Evolutionary conservation across 2,329 filamentous ascomycete genomes (phyloP).

Genomic region (Penicillium verrucosum): DNA sequence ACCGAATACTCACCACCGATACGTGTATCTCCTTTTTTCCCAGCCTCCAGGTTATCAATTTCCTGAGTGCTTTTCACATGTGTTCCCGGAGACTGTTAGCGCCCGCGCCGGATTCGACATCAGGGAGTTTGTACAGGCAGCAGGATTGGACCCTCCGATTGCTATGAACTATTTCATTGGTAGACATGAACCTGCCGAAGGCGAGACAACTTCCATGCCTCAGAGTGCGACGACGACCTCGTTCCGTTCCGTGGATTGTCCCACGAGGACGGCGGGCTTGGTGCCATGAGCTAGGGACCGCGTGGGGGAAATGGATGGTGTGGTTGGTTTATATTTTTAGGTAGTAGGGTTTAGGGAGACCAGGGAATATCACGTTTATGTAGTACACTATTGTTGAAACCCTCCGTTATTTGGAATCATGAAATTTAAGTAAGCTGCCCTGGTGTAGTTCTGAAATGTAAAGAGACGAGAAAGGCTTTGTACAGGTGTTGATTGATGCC

Average conservation of each 20-base stretch:
- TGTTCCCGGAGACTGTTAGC: slow-evolving; percentile 27
- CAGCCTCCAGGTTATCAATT: slow-evolving; percentile 28
- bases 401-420: not conserved
- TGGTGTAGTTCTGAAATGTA: not conserved
- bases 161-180: slow-evolving; percentile 42
- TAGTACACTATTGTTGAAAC: too few species aligned
- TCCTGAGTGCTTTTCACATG: slow-evolving; percentile 30
- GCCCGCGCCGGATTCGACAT: slow-evolving; percentile 36
- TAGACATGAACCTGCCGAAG: slow-evolving; percentile 24
- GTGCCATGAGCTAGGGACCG: not conserved
- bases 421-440: not conserved
- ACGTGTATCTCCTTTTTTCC: slow-evolving; percentile 32
- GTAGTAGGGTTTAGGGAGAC: too few species aligned
- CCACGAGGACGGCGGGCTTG: not conserved
- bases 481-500: too few species aligned
- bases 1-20: slow-evolving; percentile 27
- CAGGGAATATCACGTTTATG: not conserved
- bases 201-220: slow-evolving; percentile 2
- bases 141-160: slow-evolving; percentile 29
- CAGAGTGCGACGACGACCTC: slow-evolving; percentile 20
- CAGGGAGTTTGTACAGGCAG: slow-evolving; percentile 32
- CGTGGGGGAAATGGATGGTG: not conserved
- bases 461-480: too few species aligned
- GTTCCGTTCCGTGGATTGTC: slow-evolving; percentile 16
- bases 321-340: not conserved